Conservation (phyloP, 2,329 filamentous ascomycete genomes). For the Clarireedia sp. region DNA sequence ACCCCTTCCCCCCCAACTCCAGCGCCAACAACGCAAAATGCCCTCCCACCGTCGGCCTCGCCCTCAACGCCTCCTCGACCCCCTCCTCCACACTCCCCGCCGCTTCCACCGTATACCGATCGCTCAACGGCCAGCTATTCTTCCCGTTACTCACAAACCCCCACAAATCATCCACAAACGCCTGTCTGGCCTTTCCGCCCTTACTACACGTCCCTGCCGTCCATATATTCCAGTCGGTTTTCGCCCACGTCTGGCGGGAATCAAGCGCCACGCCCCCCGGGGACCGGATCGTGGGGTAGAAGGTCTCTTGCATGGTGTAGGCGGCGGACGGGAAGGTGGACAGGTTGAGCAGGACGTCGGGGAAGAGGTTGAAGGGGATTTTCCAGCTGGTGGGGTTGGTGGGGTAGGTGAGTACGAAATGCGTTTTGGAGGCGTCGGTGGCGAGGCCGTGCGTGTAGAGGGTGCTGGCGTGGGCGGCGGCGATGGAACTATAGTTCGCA, state of each 20-base stretch:
- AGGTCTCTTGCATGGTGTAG: constrained; percentile 31
- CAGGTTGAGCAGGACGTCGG: constrained; percentile 33
- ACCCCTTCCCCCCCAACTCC: neutral
- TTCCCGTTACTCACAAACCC: neutral
- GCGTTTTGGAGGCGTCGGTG: constrained; percentile 36
- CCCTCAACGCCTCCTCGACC: constrained; percentile 47
- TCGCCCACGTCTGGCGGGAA: constrained; percentile 33
- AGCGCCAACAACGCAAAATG: constrained; percentile 66
- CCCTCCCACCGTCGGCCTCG: constrained; percentile 69
- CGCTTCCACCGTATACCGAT: neutral
- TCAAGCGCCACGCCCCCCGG: constrained; percentile 35
- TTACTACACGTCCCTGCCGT: neutral
- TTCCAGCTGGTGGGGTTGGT: constrained; percentile 49
- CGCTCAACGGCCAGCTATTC: neutral
- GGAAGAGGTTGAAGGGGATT: constrained; percentile 52
- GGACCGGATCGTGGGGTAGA: constrained; percentile 31
- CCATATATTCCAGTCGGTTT: constrained; percentile 39
- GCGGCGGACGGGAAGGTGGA: constrained; percentile 31
- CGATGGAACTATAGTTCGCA: constrained; percentile 53
- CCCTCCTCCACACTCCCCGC: neutral
- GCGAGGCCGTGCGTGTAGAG: constrained; percentile 69
- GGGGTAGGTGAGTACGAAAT: constrained; percentile 25
- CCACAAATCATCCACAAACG: constrained; percentile 1
- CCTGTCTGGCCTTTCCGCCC: neutral
- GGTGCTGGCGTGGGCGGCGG: constrained; percentile 59